These are phyloP conservation scores for Linnemannia elongata DNA, from an alignment of 192 early-diverging fungal genomes.

Conservation along the genomic window DNA sequence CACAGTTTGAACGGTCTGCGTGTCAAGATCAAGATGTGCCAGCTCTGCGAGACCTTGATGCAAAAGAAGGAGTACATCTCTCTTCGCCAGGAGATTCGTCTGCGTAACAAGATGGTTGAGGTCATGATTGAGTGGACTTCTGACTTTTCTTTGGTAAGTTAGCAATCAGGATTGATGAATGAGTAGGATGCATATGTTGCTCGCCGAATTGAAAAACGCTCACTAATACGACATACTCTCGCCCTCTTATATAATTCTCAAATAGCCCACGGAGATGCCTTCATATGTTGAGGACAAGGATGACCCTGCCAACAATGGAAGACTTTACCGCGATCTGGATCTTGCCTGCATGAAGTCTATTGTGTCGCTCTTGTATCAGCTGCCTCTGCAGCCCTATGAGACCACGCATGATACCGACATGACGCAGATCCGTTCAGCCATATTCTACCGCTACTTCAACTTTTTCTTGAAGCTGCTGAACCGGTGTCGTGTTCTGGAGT, in stretches of 20 bases:
- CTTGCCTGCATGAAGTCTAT: conserved; percentile 83
- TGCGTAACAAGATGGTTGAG: conserved; percentile 80
- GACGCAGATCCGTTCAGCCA: conserved; percentile 70
- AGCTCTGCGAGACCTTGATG: conserved; percentile 80
- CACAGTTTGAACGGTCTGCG: conserved; percentile 66
- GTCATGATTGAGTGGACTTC: conserved; percentile 85
- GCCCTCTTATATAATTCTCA: background rate
- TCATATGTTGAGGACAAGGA: conserved; percentile 49
- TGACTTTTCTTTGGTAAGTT: conserved; percentile 71
- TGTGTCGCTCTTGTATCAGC: conserved; percentile 73
- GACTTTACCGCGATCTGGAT: conserved; percentile 83
- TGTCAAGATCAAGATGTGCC: conserved; percentile 84
- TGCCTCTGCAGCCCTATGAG: conserved; percentile 81
- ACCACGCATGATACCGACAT: conserved; percentile 69
- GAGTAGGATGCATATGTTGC: no score
- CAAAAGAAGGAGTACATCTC: conserved; percentile 80
- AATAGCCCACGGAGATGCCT: conserved; percentile 51
- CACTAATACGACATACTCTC: background rate
- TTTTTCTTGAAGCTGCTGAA: conserved; percentile 85
- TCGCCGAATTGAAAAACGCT: background rate
- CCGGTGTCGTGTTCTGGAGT: conserved; percentile 74
- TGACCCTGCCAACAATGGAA: conserved; percentile 64
- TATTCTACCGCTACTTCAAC: conserved; percentile 80
- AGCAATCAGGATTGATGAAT: background rate
- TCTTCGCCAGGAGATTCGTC: conserved; percentile 77